Conservation (phyloP, 2,329 filamentous ascomycete genomes). For the Claviceps pazoutovae region DNA sequence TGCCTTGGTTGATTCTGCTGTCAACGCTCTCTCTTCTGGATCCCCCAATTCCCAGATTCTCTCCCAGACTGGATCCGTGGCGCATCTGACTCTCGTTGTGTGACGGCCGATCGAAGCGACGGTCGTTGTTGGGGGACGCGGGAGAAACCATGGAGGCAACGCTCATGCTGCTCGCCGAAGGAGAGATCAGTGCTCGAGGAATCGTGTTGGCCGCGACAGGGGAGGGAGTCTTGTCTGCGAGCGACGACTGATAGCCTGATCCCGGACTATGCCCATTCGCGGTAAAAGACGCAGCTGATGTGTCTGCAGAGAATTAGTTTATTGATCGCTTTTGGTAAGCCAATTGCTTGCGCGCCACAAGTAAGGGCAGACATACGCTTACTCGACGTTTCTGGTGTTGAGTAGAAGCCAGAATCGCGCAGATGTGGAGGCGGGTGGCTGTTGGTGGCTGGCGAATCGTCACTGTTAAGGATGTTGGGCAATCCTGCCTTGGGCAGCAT, state of each 20-base stretch:
- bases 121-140: slow-evolving; percentile 31
- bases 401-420: slow-evolving; percentile 30
- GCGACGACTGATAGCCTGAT: slow-evolving; percentile 35
- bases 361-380: slow-evolving; percentile 21
- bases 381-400: slow-evolving; percentile 28
- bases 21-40: slow-evolving; percentile 62
- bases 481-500: slow-evolving; percentile 21
- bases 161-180: slow-evolving; percentile 46
- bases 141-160: slow-evolving; percentile 53
- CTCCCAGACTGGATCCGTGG: slow-evolving; percentile 17
- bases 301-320: slow-evolving; percentile 14
- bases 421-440: slow-evolving; percentile 19
- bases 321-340: background rate
- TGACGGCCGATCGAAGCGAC: slow-evolving; percentile 29
- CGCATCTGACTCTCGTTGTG: slow-evolving; percentile 20
- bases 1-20: slow-evolving; percentile 60
- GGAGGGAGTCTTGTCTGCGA: slow-evolving; percentile 48
- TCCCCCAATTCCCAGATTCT: slow-evolving; percentile 27
- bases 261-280: slow-evolving; percentile 25
- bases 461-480: slow-evolving; percentile 25
- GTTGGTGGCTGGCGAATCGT: slow-evolving; percentile 16
- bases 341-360: background rate
- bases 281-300: slow-evolving; percentile 26
- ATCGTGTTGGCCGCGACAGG: slow-evolving; percentile 38
- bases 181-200: slow-evolving; percentile 40